Evolutionary conservation across 1,284 basidiomycete species (phyloP).

Genomic region (Rhodotorula sp.): DNA sequence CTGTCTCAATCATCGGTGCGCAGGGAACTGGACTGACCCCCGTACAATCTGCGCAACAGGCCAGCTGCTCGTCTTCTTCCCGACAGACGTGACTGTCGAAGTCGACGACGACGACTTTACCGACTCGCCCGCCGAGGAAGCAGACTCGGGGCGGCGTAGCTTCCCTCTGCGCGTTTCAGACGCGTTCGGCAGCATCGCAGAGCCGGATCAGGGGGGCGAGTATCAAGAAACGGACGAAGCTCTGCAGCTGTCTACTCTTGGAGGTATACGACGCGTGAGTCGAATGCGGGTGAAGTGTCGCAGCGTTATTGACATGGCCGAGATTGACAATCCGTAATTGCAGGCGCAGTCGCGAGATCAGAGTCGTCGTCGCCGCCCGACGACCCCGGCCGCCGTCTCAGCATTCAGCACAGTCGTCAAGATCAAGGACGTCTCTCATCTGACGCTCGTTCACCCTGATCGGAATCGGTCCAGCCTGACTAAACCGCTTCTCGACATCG

Average conservation of each 20-base stretch:
- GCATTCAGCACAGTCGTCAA: constrained; percentile 60
- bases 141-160: constrained; percentile 5
- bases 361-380: neutral
- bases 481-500: constrained; percentile 59
- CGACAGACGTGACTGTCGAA: constrained; percentile 30
- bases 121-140: constrained; percentile 18
- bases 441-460: constrained; percentile 60
- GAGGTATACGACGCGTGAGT: constrained; percentile 23
- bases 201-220: constrained; percentile 23
- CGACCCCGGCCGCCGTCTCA: constrained; percentile 51
- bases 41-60: constrained; percentile 9
- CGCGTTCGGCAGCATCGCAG: constrained; percentile 33
- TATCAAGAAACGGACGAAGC: constrained; percentile 41
- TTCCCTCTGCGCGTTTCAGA: constrained; percentile 34
- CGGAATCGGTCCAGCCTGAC: constrained; percentile 63
- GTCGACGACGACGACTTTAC: constrained; percentile 16
- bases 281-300: neutral
- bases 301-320: too few species aligned
- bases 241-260: constrained; percentile 21
- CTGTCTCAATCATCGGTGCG: neutral
- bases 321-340: neutral
- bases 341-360: neutral
- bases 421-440: constrained; percentile 61
- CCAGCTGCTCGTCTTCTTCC: constrained; percentile 40
- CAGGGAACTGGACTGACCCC: constrained; percentile 6